These are phyloP conservation scores for Coniella lustricola DNA, from an alignment of 2,329 filamentous ascomycete genomes.

Conservation along the genomic window DNA sequence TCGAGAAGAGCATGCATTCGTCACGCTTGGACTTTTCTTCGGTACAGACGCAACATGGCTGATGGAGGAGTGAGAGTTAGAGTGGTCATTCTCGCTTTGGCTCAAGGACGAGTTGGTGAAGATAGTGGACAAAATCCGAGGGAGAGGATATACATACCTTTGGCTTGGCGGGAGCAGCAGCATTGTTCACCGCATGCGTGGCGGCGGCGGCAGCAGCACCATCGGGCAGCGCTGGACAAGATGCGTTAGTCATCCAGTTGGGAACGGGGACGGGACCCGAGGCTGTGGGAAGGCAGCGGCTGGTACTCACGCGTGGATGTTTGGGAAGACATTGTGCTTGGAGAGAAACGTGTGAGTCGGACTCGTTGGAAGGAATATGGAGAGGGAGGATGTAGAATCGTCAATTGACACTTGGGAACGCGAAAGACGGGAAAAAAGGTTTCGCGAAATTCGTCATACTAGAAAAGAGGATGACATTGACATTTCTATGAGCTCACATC, in stretches of 20 bases:
- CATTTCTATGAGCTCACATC: slow-evolving; percentile 12
- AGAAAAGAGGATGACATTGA: neutral
- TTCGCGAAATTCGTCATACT: neutral
- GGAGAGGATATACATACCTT: slow-evolving; percentile 7
- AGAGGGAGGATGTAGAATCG: too few species aligned
- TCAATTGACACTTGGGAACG: too few species aligned
- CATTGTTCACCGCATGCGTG: neutral
- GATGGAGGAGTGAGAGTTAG: neutral
- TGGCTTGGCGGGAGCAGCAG: slow-evolving; percentile 7
- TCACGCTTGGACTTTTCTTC: slow-evolving; percentile 87
- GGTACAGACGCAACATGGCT: slow-evolving; percentile 98
- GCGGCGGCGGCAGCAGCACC: neutral
- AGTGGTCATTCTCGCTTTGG: too few species aligned
- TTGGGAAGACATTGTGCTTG: slow-evolving; percentile 11
- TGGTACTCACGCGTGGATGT: slow-evolving; percentile 7
- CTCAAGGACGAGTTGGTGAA: too few species aligned
- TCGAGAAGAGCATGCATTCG: slow-evolving; percentile 98
- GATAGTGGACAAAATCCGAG: too few species aligned
- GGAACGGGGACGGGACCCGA: neutral
- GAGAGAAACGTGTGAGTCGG: neutral
- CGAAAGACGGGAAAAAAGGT: too few species aligned
- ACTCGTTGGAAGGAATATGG: too few species aligned
- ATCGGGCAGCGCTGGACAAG: slow-evolving; percentile 10
- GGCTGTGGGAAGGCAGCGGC: neutral
- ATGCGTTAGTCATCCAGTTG: neutral